Evolutionary conservation across 2,329 filamentous ascomycete species (phyloP).

Genomic region (Albifimbria verrucaria): DNA sequence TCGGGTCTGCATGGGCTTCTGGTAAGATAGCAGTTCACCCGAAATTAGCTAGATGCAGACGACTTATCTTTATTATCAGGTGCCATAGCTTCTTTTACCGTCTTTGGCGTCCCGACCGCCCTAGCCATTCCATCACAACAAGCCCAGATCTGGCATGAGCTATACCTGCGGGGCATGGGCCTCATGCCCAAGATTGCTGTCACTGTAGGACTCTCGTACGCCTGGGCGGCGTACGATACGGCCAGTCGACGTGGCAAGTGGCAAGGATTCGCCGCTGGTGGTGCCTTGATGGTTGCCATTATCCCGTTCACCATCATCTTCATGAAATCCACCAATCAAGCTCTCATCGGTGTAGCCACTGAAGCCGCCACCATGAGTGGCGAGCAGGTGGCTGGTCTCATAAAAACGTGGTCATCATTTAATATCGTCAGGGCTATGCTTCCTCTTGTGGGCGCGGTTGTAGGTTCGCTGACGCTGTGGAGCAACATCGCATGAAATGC

Average conservation of each 20-base stretch:
- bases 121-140: slow-evolving; percentile 22
- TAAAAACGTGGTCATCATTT: slow-evolving; percentile 20
- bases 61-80: slow-evolving; percentile 21
- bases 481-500: slow-evolving; percentile 9
- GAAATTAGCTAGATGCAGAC: slow-evolving; percentile 7
- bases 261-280: slow-evolving; percentile 30
- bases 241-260: slow-evolving; percentile 23
- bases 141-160: slow-evolving; percentile 31
- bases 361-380: slow-evolving; percentile 12
- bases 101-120: slow-evolving; percentile 29
- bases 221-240: slow-evolving; percentile 32
- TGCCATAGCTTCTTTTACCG: slow-evolving; percentile 30
- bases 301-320: slow-evolving; percentile 36
- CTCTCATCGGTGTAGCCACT: slow-evolving; percentile 22
- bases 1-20: slow-evolving; percentile 34
- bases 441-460: slow-evolving; percentile 24
- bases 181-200: slow-evolving; percentile 34
- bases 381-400: slow-evolving; percentile 12
- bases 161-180: slow-evolving; percentile 33
- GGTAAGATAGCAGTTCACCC: too few relatives aligned
- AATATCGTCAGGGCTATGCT: slow-evolving; percentile 28
- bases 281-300: slow-evolving; percentile 29
- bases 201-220: slow-evolving; percentile 28
- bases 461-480: slow-evolving; percentile 18
- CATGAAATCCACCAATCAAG: slow-evolving; percentile 34